Base-by-base conservation (phyloP, 441 rosid species). In the Jatropha podagrica region DNA sequence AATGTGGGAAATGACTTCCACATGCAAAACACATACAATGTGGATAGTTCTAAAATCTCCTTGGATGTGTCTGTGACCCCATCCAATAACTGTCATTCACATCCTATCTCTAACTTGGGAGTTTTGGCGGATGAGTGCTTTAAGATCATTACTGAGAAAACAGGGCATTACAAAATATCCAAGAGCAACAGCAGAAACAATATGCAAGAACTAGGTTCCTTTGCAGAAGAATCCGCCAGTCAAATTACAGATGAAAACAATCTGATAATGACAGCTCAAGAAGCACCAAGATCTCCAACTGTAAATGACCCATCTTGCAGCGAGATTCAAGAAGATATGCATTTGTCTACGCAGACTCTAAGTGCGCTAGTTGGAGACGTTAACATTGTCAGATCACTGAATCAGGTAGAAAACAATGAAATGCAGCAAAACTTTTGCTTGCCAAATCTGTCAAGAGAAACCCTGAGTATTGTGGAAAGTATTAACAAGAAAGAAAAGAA, bases 391-490 rank as follows among this genome's bases (percentile, higher is more conserved):
- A 73, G 71, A 63, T 56, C 81, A 75, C 38, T 74, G 23, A 68
- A 78, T 77, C 82, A 76, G 52, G 69, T 18, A 51, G 65, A 79
- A 68, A 84, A 78, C 72, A 73, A 68, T 74, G 81, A 81, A 74
- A 77, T 76, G 80, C 81, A 74, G 70, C 69, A 75, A 55, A 77
- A 78, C 32, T 46, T 62, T 42, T 55, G 44, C 61, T 32, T 32
- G 65, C 59, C 46, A 59, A 76, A 82, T 71, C 81, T 77, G 52
- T 83, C 81, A 62, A 78, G 80, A 75, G 77, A 58, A 69, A 77
- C 73, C 77, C 74, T 79, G 48, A 87, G 83, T 66, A 59, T 78
- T 42, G 77, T 74, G 38, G 92, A 85, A 83, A 88, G 88, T 83
- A 78, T 77, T 80, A 78, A 83, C 73, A 55, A 68, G 64, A 80